A percentile compares a stretch with the other conserved stretches of the same genome.
phyloP scores from a whole-genome alignment of 2,329 filamentous ascomycete genomes.

The Paraconiothyrium brasiliense region DNA sequence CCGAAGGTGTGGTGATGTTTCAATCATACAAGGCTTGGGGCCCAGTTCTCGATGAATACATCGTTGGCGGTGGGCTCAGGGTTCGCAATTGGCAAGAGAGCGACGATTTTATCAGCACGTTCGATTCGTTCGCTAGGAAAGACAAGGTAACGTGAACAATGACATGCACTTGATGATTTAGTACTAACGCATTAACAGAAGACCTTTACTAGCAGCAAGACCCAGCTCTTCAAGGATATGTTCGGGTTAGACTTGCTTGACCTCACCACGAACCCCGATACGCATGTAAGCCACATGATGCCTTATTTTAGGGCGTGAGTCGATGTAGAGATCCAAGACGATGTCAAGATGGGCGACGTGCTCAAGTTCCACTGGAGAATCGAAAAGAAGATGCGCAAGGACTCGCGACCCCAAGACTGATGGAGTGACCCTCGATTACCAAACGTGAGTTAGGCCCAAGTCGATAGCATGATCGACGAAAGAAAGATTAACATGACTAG shows the following conservation, averaged over 20 bases:
- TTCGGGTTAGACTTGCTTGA: neutral
- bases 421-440: too few relatives aligned
- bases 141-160: neutral
- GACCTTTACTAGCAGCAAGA: neutral
- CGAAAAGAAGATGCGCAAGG: too few relatives aligned
- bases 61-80: neutral
- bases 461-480: too few relatives aligned
- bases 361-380: neutral
- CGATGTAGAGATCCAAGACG: neutral
- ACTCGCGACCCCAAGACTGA: too few relatives aligned
- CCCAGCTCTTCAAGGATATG: neutral
- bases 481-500: too few relatives aligned
- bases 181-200: neutral
- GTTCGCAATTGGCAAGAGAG: slow-evolving; percentile 6
- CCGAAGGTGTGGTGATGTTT: neutral
- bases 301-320: neutral
- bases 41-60: neutral
- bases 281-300: neutral
- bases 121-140: neutral
- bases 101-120: neutral
- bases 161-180: neutral
- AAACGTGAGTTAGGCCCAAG: too few relatives aligned
- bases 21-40: neutral
- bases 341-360: neutral
- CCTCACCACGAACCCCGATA: neutral